Base-by-base conservation (phyloP, 805 yeast species). In the Hanseniaspora clermontiae region DNA sequence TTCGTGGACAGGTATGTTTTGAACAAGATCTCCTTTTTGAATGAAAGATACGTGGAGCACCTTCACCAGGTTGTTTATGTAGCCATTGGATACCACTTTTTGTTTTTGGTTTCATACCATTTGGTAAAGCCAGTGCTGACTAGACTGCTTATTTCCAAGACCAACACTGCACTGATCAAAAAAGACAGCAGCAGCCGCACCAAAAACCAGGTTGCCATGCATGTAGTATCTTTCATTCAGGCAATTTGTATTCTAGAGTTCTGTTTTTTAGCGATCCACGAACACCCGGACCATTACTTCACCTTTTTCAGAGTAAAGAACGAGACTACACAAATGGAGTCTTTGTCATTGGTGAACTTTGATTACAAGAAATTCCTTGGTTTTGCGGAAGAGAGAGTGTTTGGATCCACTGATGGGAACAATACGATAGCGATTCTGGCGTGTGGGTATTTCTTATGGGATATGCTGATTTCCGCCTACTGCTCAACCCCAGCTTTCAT, bases 361-460 rank as follows among this genome's bases (percentile, higher is more conserved):
- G 42, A 46, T 12, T 19, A 20, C 27, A 15, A 10, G 1, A 10
- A 5, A 10, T 5, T 38, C 1, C 46, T 46, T 40, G 31, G 19
- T 6, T 6, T 14, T 9, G 40, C 45, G 2, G 15, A n/a, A 4
- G 43, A 38, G 36, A 50, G 72, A 46, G 57, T 69, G 31, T 68
- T 69, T 57, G 61, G 60, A 17, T 60, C 59, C 31, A 57, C 59
- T 37, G 58, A 61, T 14, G 63, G 62, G 17, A 68, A 69, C 17
- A 62, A 64, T 51, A 60, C 62, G 11, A 63, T 68, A 27, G 64
- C 70, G 45, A 59, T 68, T 12, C 65, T 63, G 57, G 83, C 93
- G 5, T 64, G 74, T 17, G 96, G 96, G 3, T 89, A 89, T 70
- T 89, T 89, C 65, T 60, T 84, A 19, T 89, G 97, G 97, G 97